These are phyloP conservation scores for Ogataea nakhonphanomensis DNA, from an alignment of 805 yeast species.

Conservation along the genomic window DNA sequence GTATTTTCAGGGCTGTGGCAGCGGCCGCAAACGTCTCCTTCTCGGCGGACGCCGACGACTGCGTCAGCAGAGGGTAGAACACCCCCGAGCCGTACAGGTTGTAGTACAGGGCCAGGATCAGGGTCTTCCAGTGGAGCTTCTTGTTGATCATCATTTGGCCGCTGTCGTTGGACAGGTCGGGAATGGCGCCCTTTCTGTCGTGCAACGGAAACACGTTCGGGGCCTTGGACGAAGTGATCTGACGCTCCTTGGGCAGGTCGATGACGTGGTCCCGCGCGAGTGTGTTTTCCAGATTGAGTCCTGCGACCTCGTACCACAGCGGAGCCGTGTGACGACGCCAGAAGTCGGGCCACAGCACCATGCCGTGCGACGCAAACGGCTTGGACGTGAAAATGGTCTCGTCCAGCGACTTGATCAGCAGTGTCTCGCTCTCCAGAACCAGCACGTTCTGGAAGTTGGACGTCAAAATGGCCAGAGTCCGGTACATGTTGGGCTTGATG, in stretches of 20 bases:
- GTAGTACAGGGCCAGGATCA: constrained; percentile 46
- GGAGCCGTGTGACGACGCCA: constrained; percentile 80
- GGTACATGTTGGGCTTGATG: constrained; percentile 33
- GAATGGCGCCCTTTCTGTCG: constrained; percentile 42
- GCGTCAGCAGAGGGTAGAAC: constrained; percentile 40
- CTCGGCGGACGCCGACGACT: constrained; percentile 43
- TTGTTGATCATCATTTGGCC: constrained; percentile 50
- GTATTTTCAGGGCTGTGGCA: constrained; percentile 38
- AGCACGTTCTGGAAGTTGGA: constrained; percentile 45
- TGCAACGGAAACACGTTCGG: constrained; percentile 21
- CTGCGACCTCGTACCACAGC: constrained; percentile 59
- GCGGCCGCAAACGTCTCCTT: constrained; percentile 54
- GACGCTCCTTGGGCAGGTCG: constrained; percentile 21
- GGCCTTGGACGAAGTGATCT: constrained; percentile 27
- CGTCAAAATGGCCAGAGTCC: constrained; percentile 40
- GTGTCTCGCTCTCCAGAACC: constrained; percentile 44
- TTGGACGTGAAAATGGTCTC: constrained; percentile 37
- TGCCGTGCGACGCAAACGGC: constrained; percentile 49
- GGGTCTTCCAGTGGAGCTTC: constrained; percentile 43
- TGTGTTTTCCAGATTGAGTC: constrained; percentile 35
- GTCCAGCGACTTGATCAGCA: constrained; percentile 40
- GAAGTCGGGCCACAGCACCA: constrained; percentile 77
- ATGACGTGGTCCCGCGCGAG: constrained; percentile 33
- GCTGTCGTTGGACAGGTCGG: constrained; percentile 48
- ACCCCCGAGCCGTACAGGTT: constrained; percentile 44